Percentiles rank a stretch among this genome's conserved stretches.
These are phyloP conservation scores for Venturia aucupariae DNA, from an alignment of 2,329 filamentous ascomycete genomes.

Conservation along the genomic window DNA sequence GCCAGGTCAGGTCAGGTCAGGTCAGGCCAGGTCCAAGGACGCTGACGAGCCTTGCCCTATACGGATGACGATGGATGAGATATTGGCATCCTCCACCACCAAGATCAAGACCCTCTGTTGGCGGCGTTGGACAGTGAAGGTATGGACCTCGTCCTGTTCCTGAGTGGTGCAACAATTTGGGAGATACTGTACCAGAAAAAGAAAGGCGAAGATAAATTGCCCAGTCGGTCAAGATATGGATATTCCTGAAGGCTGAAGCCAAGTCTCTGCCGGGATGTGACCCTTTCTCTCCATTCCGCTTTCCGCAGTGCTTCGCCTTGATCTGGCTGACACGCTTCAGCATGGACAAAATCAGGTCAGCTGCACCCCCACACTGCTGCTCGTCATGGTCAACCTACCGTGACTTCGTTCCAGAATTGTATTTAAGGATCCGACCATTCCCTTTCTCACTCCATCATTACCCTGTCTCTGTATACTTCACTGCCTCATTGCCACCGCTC, in stretches of 20 bases:
- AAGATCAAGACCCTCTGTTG: no score
- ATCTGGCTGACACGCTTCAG: neutral
- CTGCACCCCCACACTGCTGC: constrained; percentile 7
- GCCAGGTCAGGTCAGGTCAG: no score
- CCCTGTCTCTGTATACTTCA: neutral
- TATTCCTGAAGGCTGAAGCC: no score
- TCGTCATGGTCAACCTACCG: constrained; percentile 3
- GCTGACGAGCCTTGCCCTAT: neutral
- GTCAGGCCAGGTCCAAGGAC: no score
- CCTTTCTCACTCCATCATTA: neutral
- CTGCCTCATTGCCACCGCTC: neutral
- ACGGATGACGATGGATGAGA: constrained; percentile 6
- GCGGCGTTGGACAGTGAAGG: no score
- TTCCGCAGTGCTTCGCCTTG: constrained; percentile 6
- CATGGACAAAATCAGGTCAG: constrained; percentile 6
- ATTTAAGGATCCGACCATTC: constrained; percentile 2
- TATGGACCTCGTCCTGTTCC: no score
- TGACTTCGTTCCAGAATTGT: neutral
- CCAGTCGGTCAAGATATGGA: no score
- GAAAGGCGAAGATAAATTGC: no score
- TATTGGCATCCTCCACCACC: no score
- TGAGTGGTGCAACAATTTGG: neutral
- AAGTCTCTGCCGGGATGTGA: neutral
- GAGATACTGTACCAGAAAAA: neutral
- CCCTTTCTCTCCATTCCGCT: constrained; percentile 8